Conservation (phyloP, 768 basidiomycete species). For the Suillus brevipes region DNA sequence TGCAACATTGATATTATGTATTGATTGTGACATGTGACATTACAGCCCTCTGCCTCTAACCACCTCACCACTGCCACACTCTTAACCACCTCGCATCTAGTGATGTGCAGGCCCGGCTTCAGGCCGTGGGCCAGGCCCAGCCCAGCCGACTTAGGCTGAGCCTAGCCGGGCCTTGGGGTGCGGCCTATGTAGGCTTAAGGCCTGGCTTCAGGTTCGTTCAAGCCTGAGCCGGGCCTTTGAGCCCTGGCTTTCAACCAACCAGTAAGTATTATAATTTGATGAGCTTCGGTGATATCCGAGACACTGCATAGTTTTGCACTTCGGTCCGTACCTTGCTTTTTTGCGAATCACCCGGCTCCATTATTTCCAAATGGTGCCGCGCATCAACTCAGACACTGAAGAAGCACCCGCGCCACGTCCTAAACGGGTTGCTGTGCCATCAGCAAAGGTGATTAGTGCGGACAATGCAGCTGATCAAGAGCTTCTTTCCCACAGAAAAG, state of each 20-base stretch:
- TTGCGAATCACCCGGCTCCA: neutral
- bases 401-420: neutral
- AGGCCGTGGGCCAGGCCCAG: neutral
- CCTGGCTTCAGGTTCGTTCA: neutral
- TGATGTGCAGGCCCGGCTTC: slow-evolving; percentile 6
- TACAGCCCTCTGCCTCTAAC: no score
- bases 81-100: no score
- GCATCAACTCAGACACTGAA: neutral
- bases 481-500: neutral
- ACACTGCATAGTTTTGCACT: neutral
- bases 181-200: neutral
- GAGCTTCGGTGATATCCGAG: neutral
- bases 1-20: no score
- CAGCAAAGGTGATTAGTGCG: neutral
- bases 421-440: neutral
- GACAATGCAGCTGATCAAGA: slow-evolving; percentile 1
- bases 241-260: neutral
- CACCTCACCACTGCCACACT: no score
- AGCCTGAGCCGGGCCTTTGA: neutral
- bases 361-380: neutral
- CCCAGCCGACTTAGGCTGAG: neutral
- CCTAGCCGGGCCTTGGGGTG: neutral
- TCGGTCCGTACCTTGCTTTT: neutral
- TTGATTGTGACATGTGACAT: no score
- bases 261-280: no score